These are phyloP conservation scores for Acanthamoeba divionensis DNA, from an alignment of 208 protist species.

Conservation along the genomic window DNA sequence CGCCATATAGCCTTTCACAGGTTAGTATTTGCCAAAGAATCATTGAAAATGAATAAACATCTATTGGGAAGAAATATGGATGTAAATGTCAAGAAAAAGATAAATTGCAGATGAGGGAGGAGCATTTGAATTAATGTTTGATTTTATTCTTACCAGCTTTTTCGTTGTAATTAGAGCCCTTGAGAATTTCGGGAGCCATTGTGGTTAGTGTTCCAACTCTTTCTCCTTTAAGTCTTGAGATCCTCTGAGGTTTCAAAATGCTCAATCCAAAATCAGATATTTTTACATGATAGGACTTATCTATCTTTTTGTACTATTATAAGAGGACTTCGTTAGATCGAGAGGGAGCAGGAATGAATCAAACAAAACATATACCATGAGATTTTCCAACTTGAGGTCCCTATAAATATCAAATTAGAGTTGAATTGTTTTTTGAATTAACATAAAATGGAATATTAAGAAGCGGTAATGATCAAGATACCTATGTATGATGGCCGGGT, in stretches of 20 bases:
- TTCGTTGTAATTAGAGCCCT: constrained; percentile 66
- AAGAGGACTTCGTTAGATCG: background rate
- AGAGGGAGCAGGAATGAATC: background rate
- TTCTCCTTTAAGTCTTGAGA: constrained; percentile 58
- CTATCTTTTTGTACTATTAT: constrained; percentile 40
- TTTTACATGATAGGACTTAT: constrained; percentile 29
- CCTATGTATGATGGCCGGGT: constrained; percentile 69
- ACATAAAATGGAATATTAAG: too few species aligned
- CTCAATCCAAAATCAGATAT: constrained; percentile 34
- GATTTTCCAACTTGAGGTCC: constrained; percentile 64
- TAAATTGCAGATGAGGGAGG: background rate
- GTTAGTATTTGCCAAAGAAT: constrained; percentile 74
- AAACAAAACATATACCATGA: background rate
- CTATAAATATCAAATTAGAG: background rate
- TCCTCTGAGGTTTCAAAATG: constrained; percentile 67
- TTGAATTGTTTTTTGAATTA: too few species aligned
- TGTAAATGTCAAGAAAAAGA: background rate
- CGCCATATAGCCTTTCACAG: constrained; percentile 36
- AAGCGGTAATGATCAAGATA: background rate
- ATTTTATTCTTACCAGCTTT: constrained; percentile 44
- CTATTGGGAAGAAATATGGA: background rate
- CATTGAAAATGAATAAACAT: constrained; percentile 77
- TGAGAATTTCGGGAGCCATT: constrained; percentile 76
- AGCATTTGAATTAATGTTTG: background rate
- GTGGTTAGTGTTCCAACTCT: constrained; percentile 67